Base-by-base conservation (phyloP, 2,329 filamentous ascomycete species). In the Fusarium verticillioides region DNA sequence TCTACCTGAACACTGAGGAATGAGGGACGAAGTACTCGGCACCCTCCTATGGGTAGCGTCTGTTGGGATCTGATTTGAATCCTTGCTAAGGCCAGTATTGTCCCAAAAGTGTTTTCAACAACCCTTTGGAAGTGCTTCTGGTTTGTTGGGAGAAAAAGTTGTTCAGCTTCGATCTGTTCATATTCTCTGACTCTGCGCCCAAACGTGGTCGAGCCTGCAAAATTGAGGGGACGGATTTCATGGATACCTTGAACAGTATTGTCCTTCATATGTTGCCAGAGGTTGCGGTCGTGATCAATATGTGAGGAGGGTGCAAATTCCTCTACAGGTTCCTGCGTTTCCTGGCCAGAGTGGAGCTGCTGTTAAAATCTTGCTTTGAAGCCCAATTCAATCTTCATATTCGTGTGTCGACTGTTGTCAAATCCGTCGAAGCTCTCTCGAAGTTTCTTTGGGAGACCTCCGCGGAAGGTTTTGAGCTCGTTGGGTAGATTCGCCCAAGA, bases 241-340 rank as follows among this genome's bases (percentile, higher is more conserved):
- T 0, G 39, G 13, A n/a, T 42, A 16, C 39, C 39, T n/a, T 42
- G 39, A 42, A 0, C 13, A 13, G 39, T n/a, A 4, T 7, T n/a
- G 13, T 42, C 39, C 21, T 16, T 5, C 21, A 42, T 42, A n/a
- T 5, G 9, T 42, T 42, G 39, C 39, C 39, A 42, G 13, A 42
- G 21, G 6, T 4, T 1, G 8, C 13, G 13, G 6, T 15, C 21
- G 39, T 15, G 8, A 15, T n/a, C 21, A 10, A n/a, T 16, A 13
- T 42, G 8, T 8, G 21, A 42, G 39, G 21, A 0, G 1, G 39
- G 6, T 16, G 13, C 5, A 42, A 3, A 4, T n/a, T 8, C 7
- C n/a, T 42, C 39, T 42, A 1, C 10, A 9, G 5, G 9, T n/a
- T 42, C 39, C 1, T 6, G 39, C 7, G 13, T 15, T 9, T 9